Conservation (phyloP, 1,284 basidiomycete genomes). For the Boletus smithii region DNA sequence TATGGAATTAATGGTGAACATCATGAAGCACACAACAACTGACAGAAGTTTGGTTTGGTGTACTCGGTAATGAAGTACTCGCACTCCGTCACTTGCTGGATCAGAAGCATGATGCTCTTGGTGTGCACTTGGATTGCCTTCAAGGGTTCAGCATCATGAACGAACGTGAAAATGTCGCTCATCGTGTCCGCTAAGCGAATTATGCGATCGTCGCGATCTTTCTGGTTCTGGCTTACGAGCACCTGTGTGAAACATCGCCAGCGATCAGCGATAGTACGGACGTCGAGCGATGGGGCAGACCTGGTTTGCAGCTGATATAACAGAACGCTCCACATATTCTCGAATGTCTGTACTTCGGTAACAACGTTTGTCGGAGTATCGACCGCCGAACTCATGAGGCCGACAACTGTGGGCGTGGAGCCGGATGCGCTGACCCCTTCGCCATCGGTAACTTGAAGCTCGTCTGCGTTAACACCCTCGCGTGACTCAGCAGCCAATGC, state of each 20-base stretch:
- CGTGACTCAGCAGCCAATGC: neutral
- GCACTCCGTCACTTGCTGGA: slow-evolving; percentile 3
- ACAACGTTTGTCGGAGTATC: neutral
- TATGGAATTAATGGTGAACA: neutral
- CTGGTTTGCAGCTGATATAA: neutral
- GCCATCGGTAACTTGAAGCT: neutral
- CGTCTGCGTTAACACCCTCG: neutral
- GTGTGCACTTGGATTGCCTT: neutral
- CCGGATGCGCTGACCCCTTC: neutral
- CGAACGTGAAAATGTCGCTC: neutral
- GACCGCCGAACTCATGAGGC: neutral
- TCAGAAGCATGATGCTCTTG: neutral
- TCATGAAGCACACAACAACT: neutral
- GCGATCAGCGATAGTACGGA: neutral
- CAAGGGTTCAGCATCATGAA: neutral
- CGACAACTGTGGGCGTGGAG: neutral
- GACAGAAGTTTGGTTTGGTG: neutral
- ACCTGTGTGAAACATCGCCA: neutral
- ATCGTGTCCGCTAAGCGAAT: neutral
- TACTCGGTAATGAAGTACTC: slow-evolving; percentile 1
- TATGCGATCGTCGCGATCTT: neutral
- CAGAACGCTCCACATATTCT: neutral
- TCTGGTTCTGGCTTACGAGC: slow-evolving; percentile 2
- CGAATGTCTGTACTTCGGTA: neutral
- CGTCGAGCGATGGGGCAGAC: neutral